phyloP scores from a whole-genome alignment of 2,329 filamentous ascomycete species.

The Fusarium sp. region DNA sequence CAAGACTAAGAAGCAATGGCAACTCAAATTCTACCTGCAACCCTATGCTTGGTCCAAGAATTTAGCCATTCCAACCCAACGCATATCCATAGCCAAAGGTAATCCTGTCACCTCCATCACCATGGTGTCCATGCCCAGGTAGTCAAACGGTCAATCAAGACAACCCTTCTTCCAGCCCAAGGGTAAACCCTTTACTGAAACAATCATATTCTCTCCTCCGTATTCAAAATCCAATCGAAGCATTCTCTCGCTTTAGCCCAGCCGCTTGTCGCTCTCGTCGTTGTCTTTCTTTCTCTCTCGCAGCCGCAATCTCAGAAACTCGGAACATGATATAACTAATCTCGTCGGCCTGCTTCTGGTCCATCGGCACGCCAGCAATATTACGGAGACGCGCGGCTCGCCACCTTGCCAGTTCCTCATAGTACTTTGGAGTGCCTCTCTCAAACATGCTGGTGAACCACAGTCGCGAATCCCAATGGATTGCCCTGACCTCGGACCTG shows the following conservation, averaged over 20 bases:
- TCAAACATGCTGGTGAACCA: not conserved
- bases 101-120: not conserved
- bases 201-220: not conserved
- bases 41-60: not conserved
- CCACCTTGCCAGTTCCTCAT: not conserved
- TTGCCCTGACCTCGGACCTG: conserved; percentile 2
- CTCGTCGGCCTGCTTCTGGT: not conserved
- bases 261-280: not conserved
- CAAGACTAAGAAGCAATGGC: not conserved
- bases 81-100: not conserved
- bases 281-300: not conserved
- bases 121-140: not conserved
- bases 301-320: not conserved
- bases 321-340: not conserved
- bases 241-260: too few relatives aligned
- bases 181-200: not conserved
- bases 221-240: not conserved
- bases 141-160: not conserved
- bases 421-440: not conserved
- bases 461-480: conserved; percentile 8
- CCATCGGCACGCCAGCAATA: not conserved
- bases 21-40: not conserved
- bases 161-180: not conserved
- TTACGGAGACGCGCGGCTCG: not conserved
- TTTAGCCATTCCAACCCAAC: not conserved